Evolutionary conservation across 1,139 yeast genomes (phyloP), one percentile per base, ranked within the genome.

Genomic region (Saccharomyces hybrid): DNA sequence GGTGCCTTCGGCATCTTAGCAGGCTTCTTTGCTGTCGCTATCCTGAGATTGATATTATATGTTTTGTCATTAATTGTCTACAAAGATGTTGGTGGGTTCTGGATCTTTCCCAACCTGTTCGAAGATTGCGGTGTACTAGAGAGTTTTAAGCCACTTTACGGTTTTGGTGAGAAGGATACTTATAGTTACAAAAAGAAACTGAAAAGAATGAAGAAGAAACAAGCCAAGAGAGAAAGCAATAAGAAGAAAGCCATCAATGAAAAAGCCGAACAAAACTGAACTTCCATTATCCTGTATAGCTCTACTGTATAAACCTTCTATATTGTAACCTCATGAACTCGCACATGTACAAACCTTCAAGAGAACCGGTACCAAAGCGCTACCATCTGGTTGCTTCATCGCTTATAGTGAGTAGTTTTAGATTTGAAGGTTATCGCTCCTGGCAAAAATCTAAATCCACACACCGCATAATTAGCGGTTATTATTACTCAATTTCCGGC

Each of bases 51-150:
- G 66, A 77, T 90, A 51, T 68, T 93, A 42, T 91, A 86, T 67
- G 66, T 84, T 46, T 64, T 88, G 51, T 67, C 71, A 3, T 53
- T 67, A 47, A 81, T 95, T 0, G 75, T 80, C 58, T 75, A 82
- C 51, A 76, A 79, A 3, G 73, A 79, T 54, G 81, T 84, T 19
- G 84, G 83, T 34, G 95, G 95, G 5, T 79, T 95, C 68, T 93
- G 99, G 99, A 72, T 93, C 52, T 93, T 88, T 78, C 99, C 99
- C 56, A 93, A 93, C 70, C 77, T 93, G 68, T 93, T 91, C 73
- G 99, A 86, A 58, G 99, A 93, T 68, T 91, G 95, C 63, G 97
- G 98, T 27, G 88, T 95, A 60, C 70, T 93, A 60, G 98, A 91
- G 58, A 86, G 96, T 76, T 93, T 95, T 76, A 79, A 79, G 61